phyloP scores from a whole-genome alignment of 345 rosid genomes.

The Gossypioides kirkii region DNA sequence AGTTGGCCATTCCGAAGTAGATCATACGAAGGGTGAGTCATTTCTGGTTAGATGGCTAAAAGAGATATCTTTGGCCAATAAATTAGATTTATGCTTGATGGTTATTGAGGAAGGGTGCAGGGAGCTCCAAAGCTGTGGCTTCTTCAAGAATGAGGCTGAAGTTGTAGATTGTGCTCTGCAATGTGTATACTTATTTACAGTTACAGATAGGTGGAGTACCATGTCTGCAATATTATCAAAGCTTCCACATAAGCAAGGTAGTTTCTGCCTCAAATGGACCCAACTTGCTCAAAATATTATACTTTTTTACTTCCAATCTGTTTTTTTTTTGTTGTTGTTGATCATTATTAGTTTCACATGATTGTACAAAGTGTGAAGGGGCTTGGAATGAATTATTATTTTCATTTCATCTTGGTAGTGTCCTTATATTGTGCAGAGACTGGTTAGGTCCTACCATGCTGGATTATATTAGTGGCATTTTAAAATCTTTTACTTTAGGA shows the following conservation, averaged over 20 bases:
- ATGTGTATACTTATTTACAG: constrained; percentile 66
- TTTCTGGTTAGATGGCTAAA: constrained; percentile 86
- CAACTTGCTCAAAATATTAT: background rate
- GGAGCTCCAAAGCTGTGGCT: constrained; percentile 41
- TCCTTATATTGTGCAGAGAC: background rate
- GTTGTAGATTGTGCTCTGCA: constrained; percentile 77
- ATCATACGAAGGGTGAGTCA: constrained; percentile 39
- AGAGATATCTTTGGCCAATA: constrained; percentile 69
- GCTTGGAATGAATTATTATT: background rate
- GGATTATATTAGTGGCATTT: background rate
- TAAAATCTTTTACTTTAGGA: background rate
- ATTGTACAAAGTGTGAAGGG: background rate
- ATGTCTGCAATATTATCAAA: constrained; percentile 77
- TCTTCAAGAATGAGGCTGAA: constrained; percentile 71
- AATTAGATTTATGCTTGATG: constrained; percentile 63
- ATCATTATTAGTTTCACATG: background rate
- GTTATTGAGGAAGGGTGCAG: constrained; percentile 85
- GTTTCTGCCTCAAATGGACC: constrained; percentile 15
- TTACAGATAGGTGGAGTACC: constrained; percentile 77
- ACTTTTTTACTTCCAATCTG: background rate
- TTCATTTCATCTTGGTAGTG: background rate
- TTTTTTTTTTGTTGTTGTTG: background rate
- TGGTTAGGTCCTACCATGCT: background rate
- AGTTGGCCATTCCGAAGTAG: constrained; percentile 22
- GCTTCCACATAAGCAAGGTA: constrained; percentile 76